These are phyloP conservation scores for Aspergillus japonicus DNA, from an alignment of 2,329 filamentous ascomycete species.

Conservation along the genomic window DNA sequence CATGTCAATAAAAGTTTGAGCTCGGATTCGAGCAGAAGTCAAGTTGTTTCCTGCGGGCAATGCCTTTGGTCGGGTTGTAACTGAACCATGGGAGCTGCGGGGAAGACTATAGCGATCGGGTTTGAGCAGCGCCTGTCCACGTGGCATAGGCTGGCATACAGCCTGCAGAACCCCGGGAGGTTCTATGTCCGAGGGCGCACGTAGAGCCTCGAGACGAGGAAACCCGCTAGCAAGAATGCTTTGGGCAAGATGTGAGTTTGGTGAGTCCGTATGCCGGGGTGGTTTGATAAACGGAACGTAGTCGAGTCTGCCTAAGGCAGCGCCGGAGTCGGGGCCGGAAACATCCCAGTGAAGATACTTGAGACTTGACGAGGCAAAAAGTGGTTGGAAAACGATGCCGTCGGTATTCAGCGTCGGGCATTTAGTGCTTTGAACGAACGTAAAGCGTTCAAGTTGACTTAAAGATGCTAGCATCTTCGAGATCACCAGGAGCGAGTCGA, in stretches of 20 bases:
- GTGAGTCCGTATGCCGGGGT: slow-evolving; percentile 34
- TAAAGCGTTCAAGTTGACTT: slow-evolving; percentile 49
- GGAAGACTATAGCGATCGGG: slow-evolving; percentile 43
- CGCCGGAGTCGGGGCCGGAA: slow-evolving; percentile 38
- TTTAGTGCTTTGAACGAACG: slow-evolving; percentile 51
- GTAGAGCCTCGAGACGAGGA: slow-evolving; percentile 39
- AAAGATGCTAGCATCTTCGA: slow-evolving; percentile 53
- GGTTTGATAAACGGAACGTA: slow-evolving; percentile 37
- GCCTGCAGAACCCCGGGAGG: slow-evolving; percentile 45
- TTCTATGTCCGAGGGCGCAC: slow-evolving; percentile 46
- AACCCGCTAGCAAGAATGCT: slow-evolving; percentile 46
- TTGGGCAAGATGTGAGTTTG: slow-evolving; percentile 45
- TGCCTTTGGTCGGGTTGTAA: slow-evolving; percentile 41
- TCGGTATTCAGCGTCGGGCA: slow-evolving; percentile 47
- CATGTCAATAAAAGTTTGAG: slow-evolving; percentile 47
- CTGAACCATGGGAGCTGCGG: slow-evolving; percentile 44
- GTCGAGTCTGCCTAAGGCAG: slow-evolving; percentile 39
- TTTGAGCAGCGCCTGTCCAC: slow-evolving; percentile 40
- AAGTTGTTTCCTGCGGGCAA: slow-evolving; percentile 45
- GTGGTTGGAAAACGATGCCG: slow-evolving; percentile 46
- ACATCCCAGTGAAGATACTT: slow-evolving; percentile 59
- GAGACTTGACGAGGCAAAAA: slow-evolving; percentile 51
- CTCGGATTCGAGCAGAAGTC: slow-evolving; percentile 45
- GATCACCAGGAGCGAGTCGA: slow-evolving; percentile 53
- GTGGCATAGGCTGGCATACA: slow-evolving; percentile 42